phyloP scores from a whole-genome alignment of 495 filamentous ascomycete genomes.

The Tirmania nivea region DNA sequence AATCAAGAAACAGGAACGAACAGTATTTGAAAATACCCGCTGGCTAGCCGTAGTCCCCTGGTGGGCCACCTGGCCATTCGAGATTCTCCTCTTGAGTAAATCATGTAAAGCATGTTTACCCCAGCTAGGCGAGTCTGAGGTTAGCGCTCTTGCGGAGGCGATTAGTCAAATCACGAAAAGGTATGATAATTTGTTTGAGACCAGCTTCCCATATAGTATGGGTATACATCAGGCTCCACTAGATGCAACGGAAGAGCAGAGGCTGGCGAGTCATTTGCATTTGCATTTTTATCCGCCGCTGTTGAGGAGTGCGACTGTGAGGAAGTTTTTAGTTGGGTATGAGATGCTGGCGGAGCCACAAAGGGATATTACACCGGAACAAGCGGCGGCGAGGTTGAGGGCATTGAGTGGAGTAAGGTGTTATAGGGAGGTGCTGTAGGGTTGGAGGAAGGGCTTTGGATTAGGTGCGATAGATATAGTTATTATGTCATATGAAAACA shows the following conservation, averaged over 20 bases:
- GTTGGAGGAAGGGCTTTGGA: not conserved
- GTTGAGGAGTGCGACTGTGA: conserved; percentile 74
- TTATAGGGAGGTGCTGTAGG: conserved; percentile 48
- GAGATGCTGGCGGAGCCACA: conserved; percentile 94
- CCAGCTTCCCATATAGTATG: conserved; percentile 78
- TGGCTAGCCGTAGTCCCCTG: conserved; percentile 82
- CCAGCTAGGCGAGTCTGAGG: conserved; percentile 50
- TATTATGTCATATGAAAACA: too few relatives aligned
- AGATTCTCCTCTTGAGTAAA: conserved; percentile 75
- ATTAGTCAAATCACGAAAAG: conserved; percentile 69
- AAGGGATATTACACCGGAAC: conserved; percentile 91
- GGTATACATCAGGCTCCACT: conserved; percentile 91
- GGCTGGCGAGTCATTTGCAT: conserved; percentile 73
- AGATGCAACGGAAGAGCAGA: conserved; percentile 60
- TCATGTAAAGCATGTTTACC: conserved; percentile 60
- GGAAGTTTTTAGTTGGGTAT: conserved; percentile 90
- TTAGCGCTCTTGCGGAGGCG: conserved; percentile 49
- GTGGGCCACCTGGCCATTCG: conserved; percentile 97
- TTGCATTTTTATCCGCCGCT: conserved; percentile 95
- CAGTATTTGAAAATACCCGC: conserved; percentile 63
- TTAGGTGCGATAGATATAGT: too few relatives aligned
- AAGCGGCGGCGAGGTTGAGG: conserved; percentile 61
- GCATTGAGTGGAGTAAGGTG: conserved; percentile 51
- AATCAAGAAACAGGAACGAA: conserved; percentile 53
- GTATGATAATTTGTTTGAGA: conserved; percentile 96